Conservation (phyloP, 2,329 filamentous ascomycete genomes). For the Falciphora oryzae region DNA sequence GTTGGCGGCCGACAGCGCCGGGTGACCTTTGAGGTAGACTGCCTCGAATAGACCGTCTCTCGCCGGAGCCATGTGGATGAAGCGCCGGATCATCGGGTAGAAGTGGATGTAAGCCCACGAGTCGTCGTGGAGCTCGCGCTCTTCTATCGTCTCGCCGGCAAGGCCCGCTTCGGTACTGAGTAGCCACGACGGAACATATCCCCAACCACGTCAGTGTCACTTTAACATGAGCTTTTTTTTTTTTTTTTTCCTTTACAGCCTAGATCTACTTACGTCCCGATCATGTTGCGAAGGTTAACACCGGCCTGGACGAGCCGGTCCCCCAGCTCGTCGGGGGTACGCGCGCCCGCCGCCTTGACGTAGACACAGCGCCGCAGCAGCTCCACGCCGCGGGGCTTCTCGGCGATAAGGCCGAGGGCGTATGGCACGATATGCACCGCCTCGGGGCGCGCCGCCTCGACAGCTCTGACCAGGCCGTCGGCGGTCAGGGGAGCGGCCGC, state of each 20-base stretch:
- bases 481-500: slow-evolving; percentile 34
- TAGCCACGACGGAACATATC: too few species aligned
- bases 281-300: too few species aligned
- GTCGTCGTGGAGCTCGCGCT: slow-evolving; percentile 29
- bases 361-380: slow-evolving; percentile 35
- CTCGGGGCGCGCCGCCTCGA: slow-evolving; percentile 35
- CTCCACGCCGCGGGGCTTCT: slow-evolving; percentile 43
- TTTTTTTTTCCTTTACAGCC: too few species aligned
- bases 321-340: slow-evolving; percentile 47
- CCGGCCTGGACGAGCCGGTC: slow-evolving; percentile 34
- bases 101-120: slow-evolving; percentile 37
- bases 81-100: slow-evolving; percentile 28
- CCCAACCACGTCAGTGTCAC: too few species aligned
- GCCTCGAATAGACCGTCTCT: slow-evolving; percentile 28
- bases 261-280: too few species aligned
- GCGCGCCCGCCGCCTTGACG: slow-evolving; percentile 45
- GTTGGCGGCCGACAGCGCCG: slow-evolving; percentile 27
- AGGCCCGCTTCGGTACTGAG: slow-evolving; percentile 36
- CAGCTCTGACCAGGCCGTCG: slow-evolving; percentile 32
- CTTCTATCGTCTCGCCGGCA: slow-evolving; percentile 32
- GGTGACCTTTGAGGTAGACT: slow-evolving; percentile 28
- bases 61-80: slow-evolving; percentile 32
- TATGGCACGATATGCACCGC: slow-evolving; percentile 53
- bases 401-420: slow-evolving; percentile 49
- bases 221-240: too few species aligned